A percentile compares a stretch with the other conserved stretches of the same genome.
Evolutionary conservation across 1,284 basidiomycete genomes (phyloP).

Genomic region (Irpex sp.): DNA sequence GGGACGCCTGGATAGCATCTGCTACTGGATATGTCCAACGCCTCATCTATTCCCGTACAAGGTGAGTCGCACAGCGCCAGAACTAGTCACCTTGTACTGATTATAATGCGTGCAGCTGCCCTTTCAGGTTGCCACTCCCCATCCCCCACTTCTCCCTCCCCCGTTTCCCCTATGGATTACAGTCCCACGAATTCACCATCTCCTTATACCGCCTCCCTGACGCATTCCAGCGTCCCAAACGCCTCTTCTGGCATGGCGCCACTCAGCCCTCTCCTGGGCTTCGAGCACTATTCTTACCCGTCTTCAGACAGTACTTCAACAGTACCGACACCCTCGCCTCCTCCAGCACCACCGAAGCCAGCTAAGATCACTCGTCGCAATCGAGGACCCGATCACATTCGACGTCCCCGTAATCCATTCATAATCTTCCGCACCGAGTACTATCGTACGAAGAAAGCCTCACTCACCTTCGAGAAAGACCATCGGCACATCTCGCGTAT

Average conservation of each 20-base stretch:
- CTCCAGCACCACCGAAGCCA: conserved; percentile 6
- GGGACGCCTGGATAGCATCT: neutral
- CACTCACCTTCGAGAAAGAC: conserved; percentile 51
- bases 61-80: neutral
- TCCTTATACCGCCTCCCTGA: neutral
- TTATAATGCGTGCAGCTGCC: neutral
- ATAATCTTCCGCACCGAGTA: conserved; percentile 86
- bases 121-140: neutral
- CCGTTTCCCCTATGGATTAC: neutral
- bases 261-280: neutral
- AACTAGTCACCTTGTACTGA: neutral
- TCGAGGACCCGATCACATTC: conserved; percentile 58
- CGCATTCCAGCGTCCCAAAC: neutral
- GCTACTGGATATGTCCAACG: neutral
- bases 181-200: neutral
- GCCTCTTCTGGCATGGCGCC: neutral
- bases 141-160: neutral
- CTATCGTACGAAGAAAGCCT: conserved; percentile 50
- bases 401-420: conserved; percentile 89
- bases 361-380: conserved; percentile 27
- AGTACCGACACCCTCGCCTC: neutral
- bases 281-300: neutral
- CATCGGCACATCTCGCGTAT: conserved; percentile 68
- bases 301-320: neutral
- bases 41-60: neutral